Evolutionary conservation across 768 basidiomycete species (phyloP), one percentile per base, ranked within the genome.

Genomic region (Tylopilus sp.): DNA sequence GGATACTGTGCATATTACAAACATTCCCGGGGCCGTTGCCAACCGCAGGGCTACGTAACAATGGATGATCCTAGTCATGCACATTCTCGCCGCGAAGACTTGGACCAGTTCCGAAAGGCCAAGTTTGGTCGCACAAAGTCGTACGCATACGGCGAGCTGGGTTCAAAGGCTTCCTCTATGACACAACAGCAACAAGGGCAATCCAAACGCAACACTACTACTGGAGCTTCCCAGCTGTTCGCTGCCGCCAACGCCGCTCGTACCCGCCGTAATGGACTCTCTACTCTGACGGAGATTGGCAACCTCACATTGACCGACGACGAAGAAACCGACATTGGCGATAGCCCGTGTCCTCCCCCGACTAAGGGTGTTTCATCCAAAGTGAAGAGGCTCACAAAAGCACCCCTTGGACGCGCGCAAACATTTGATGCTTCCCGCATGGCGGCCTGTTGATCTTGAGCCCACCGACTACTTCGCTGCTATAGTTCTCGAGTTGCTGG

Each of bases 61-160:
- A 99, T 99, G 97, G 93, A 98, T 63, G 94, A 98, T 66, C 94
- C 94, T 2, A 79, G 78, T 40, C 85, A 95, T 66, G 80, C 85
- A 18, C 74, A 76, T 18, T 87, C 91, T 31, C 86, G 94, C 41
- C 80, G 84, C 39, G 88, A 91, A 63, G 91, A 95, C 61, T 67
- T 98, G 40, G 91, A 92, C 68, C 90, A 94, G 62, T 93, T 98
- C 75, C 88, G 95, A 57, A 89, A 85, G 64, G 79, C 77, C 55
- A 89, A 88, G 65, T 93, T 94, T 65, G 86, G 88, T 28, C 85
- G 94, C 49, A 91, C 92, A 51, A 89, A 90, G 64, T 94, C 91
- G 0, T 97, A 92, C 62, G 85, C 93, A 0, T 95, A 92, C 60
- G 94, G 93, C n/a, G 93, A 97, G 40, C 72, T 75, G 21, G 70